A percentile compares a stretch with the other conserved stretches of the same genome.
Conservation (phyloP, 176 grass and related monocot genomes). For the Ampelocalamus luodianensis region DNA sequence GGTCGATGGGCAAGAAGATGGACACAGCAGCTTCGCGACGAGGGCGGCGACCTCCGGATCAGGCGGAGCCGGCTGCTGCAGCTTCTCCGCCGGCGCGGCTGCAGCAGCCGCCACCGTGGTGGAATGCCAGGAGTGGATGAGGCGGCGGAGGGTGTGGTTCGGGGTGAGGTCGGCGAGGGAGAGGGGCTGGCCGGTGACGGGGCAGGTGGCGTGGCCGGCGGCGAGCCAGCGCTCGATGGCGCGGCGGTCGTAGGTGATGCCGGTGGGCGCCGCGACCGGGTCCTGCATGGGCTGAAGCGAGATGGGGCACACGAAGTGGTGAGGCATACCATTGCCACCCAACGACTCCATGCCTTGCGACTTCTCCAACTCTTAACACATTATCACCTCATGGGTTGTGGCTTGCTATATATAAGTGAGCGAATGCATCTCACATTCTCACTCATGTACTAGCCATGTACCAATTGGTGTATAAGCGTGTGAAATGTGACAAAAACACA, state of each 20-base stretch:
- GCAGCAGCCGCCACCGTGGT: not conserved
- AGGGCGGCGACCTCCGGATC: not conserved
- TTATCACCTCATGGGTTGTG: not conserved
- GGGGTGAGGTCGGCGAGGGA: slow-evolving; percentile 53
- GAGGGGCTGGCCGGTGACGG: slow-evolving; percentile 56
- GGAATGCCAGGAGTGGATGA: slow-evolving; percentile 47
- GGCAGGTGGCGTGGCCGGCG: slow-evolving; percentile 59
- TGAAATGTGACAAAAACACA: too few species aligned
- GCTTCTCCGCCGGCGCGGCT: not conserved
- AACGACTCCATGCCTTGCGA: slow-evolving; percentile 26
- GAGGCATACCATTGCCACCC: slow-evolving; percentile 29
- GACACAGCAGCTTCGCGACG: slow-evolving; percentile 16
- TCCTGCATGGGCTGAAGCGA: slow-evolving; percentile 64
- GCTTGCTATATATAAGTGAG: not conserved
- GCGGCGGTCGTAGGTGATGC: slow-evolving; percentile 74
- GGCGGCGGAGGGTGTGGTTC: slow-evolving; percentile 68
- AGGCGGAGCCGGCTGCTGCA: not conserved
- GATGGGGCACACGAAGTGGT: slow-evolving; percentile 63
- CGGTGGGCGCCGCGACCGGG: slow-evolving; percentile 62
- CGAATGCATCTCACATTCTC: too few species aligned
- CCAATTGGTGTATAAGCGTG: too few species aligned
- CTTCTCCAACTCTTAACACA: too few species aligned
- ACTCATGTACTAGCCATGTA: too few species aligned
- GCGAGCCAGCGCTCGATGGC: slow-evolving; percentile 70
- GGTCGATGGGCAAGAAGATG: not conserved